Conservation (phyloP, 1,284 basidiomycete genomes). For the Tremellales sp. region DNA sequence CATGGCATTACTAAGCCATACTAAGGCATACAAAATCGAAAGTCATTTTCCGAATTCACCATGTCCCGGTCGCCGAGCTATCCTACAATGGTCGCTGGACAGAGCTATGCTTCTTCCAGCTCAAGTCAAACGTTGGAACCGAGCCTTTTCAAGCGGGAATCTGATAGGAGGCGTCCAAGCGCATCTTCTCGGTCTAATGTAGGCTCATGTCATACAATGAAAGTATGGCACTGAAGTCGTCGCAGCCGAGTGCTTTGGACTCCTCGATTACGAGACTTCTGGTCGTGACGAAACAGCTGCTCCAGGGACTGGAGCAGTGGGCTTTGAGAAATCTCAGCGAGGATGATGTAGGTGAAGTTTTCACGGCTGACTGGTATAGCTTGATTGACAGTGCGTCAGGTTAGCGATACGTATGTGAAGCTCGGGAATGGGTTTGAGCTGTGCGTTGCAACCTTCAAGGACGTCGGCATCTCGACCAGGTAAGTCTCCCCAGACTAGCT, state of each 20-base stretch:
- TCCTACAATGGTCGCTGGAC: too few species aligned
- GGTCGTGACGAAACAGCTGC: slow-evolving; percentile 89
- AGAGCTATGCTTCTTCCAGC: too few species aligned
- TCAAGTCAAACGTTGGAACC: too few species aligned
- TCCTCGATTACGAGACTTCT: slow-evolving; percentile 88
- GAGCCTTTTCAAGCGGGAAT: background rate
- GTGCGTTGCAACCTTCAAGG: slow-evolving; percentile 81
- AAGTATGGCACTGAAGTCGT: background rate
- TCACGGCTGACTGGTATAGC: background rate
- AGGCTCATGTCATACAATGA: background rate
- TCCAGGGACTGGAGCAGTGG: slow-evolving; percentile 89
- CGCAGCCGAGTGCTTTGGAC: slow-evolving; percentile 52
- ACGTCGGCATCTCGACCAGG: slow-evolving; percentile 87
- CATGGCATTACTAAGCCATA: too few species aligned
- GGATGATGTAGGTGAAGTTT: slow-evolving; percentile 40
- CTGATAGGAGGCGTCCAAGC: background rate
- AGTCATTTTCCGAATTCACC: too few species aligned
- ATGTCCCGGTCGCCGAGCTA: too few species aligned
- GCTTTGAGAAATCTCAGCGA: slow-evolving; percentile 72
- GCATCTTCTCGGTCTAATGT: slow-evolving; percentile 1
- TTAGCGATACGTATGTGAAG: slow-evolving; percentile 94
- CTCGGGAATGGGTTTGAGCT: slow-evolving; percentile 97
- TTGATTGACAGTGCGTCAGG: too few species aligned
- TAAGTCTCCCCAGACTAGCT: slow-evolving; percentile 51
- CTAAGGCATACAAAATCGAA: too few species aligned